Base-by-base conservation (phyloP, 1,139 yeast genomes). In the Candida mesenterica region DNA sequence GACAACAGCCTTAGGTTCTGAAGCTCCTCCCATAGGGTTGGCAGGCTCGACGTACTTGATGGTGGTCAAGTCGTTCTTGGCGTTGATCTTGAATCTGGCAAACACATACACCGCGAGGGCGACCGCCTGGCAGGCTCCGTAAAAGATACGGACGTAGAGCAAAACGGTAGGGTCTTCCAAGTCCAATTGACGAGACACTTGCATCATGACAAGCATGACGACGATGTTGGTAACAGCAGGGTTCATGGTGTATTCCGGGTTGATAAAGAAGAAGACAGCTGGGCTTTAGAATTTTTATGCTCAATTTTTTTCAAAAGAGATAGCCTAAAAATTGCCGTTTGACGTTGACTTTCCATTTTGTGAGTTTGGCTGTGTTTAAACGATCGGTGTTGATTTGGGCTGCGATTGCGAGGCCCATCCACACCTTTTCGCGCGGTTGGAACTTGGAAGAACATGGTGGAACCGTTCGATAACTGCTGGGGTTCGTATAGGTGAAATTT, bases 131-230 rank as follows among this genome's bases (percentile, higher is more conserved):
- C 92, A 78, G 20, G 80, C 50, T 33, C 77, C 62, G 67, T 88
- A 94, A 34, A 78, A 79, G 30, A 70, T 71, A 63, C 99, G 82
- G 41, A 87, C 90, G 60, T 81, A 85, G 58, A 84, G 68, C 42
- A 90, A 72, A 41, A 80, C 76, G 47, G 68, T 65, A 36, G 95
- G 92, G 65, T 92, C 79, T 62, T 90, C 97, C 68, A 90, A 82
- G 62, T 92, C 95, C 47, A 92, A 74, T 60, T 78, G 79, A 67
- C 89, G 88, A 48, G 97, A 79, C 46, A 89, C 84, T 68, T 92
- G 97, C 97, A 90, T 92, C 89, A 89, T 86, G 73, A 82, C 83
- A 61, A 92, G 84, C 96, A 90, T 90, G 77, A 92, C 68, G 52
- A 75, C 87, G 55, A 92, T 69, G 69, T 92, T 90, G 50, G 89